A percentile compares a stretch with the other conserved stretches of the same genome.
phyloP scores from a whole-genome alignment of 1,139 yeast genomes.

The Saccharomycopsis phalli region DNA sequence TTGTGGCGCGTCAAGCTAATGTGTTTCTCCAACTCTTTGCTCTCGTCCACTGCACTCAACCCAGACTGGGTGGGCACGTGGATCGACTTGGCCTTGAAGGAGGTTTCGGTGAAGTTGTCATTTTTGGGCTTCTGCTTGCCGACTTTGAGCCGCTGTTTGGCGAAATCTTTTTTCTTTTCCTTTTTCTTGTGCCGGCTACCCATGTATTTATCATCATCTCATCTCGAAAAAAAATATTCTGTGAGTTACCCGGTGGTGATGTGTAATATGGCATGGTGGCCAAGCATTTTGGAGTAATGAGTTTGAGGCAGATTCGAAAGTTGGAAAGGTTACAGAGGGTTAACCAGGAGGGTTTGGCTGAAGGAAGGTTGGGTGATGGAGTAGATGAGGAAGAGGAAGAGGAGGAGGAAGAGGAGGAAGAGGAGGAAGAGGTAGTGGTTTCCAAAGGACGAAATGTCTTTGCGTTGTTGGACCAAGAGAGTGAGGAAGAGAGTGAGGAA shows the following conservation, averaged over 20 bases:
- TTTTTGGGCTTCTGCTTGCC: conserved; percentile 74
- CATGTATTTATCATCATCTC: conserved; percentile 28
- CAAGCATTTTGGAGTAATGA: too few species aligned
- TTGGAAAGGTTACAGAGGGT: conserved; percentile 9
- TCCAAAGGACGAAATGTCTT: conserved; percentile 9
- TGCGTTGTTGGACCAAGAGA: conserved; percentile 18
- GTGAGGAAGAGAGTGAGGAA: conserved; percentile 25
- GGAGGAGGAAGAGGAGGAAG: conserved; percentile 21
- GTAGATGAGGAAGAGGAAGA: conserved; percentile 18
- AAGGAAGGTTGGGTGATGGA: conserved; percentile 22
- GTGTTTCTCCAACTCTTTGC: conserved; percentile 10
- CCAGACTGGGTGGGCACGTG: conserved; percentile 51
- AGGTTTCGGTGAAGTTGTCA: conserved; percentile 73
- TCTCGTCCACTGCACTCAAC: conserved; percentile 26
- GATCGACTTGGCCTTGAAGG: conserved; percentile 69
- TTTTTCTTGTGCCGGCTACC: conserved; percentile 51
- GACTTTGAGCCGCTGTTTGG: conserved; percentile 74
- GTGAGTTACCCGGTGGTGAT: not conserved
- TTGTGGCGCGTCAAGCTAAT: conserved; percentile 19
- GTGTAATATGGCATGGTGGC: not conserved
- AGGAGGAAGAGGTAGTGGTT: conserved; percentile 24
- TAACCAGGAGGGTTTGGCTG: conserved; percentile 20
- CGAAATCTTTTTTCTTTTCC: conserved; percentile 67
- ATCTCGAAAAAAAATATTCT: not conserved
- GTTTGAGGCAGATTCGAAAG: conserved; percentile 11